Evolutionary conservation across 140 eudicot species (phyloP), one percentile per base, ranked within the genome.

Genomic region (Cichorium intybus): DNA sequence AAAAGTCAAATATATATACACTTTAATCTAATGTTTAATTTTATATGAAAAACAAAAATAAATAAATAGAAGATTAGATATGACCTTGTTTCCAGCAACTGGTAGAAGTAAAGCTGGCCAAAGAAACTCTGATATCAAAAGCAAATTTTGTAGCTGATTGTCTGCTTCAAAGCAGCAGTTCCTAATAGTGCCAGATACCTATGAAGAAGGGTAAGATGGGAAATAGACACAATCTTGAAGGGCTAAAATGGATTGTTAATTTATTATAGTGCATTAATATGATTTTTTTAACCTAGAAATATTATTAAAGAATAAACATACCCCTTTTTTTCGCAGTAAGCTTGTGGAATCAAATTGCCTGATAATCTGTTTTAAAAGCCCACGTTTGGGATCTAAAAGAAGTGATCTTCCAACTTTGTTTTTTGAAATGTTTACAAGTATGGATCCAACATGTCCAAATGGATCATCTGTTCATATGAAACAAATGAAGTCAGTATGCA

Each of bases 151-250:
- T 68, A 93, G 81, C 73, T 88, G 95, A 62, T 52, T 86, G 48
- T 86, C 97, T 41, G 99, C 99, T 73, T 93, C 99, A 74, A 93
- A 93, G 74, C 97, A 93, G 79, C 99, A 93, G 76, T 93, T 93
- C 10, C 99, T 94, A 29, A 93, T 84, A 51, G 99, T 85, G 59
- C 99, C 99, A 15, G 93, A 75, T 41, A 92, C 95, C 99, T 92
- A 60, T 11, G 16, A 39, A 12, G 16, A 39, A 12, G 46, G 46
- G 46, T 39, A 11, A 39, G 46, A 39, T 39, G 46, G 11, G 46
- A 10, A 39, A 39, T 39, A 39, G 11, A 51, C 41, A 22, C 0
- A 18, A 24, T 18, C 50, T 46, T 71, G 20, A 23, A 47, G 21
- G 69, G 46, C 16, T 39, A 39, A 39, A 39, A 39, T 10, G 16